Evolutionary conservation across 192 early-diverging fungal genomes (phyloP).

Genomic region (Chytriomyces sp.): DNA sequence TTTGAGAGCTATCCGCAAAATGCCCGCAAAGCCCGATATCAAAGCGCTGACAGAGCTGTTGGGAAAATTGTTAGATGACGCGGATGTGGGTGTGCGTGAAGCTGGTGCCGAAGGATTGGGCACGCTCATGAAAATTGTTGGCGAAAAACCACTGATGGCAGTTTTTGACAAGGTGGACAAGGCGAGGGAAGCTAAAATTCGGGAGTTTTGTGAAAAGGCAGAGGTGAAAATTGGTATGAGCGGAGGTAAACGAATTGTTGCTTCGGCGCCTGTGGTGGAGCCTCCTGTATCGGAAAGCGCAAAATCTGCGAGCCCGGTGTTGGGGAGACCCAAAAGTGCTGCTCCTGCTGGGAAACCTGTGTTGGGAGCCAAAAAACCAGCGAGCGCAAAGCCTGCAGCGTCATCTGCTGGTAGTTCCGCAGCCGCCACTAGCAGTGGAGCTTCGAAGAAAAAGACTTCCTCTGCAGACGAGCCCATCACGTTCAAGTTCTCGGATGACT

Average conservation of each 20-base stretch:
- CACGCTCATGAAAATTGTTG: constrained; percentile 85
- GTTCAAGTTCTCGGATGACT: constrained; percentile 74
- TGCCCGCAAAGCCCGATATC: constrained; percentile 78
- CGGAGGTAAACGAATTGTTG: background rate
- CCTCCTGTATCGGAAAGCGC: background rate
- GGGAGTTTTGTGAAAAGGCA: constrained; percentile 87
- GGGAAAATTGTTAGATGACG: constrained; percentile 80
- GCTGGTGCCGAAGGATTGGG: constrained; percentile 84
- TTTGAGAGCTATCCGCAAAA: constrained; percentile 70
- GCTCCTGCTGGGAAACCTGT: background rate
- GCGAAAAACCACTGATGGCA: constrained; percentile 66
- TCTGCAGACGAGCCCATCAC: constrained; percentile 54
- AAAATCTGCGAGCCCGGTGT: constrained; percentile 10
- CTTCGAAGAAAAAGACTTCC: constrained; percentile 42
- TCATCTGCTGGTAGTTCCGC: constrained; percentile 27
- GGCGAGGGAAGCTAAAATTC: constrained; percentile 85
- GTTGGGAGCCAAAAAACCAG: constrained; percentile 17
- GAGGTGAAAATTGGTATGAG: constrained; percentile 47
- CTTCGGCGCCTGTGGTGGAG: background rate
- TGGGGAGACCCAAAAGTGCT: background rate
- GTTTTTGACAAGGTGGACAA: constrained; percentile 86
- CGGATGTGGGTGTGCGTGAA: constrained; percentile 81
- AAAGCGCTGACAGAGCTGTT: constrained; percentile 80
- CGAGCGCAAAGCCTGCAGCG: background rate
- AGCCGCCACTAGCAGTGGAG: constrained; percentile 21